Conservation (phyloP, 176 grass and related monocot genomes). For the Oropetium thomaeum region DNA sequence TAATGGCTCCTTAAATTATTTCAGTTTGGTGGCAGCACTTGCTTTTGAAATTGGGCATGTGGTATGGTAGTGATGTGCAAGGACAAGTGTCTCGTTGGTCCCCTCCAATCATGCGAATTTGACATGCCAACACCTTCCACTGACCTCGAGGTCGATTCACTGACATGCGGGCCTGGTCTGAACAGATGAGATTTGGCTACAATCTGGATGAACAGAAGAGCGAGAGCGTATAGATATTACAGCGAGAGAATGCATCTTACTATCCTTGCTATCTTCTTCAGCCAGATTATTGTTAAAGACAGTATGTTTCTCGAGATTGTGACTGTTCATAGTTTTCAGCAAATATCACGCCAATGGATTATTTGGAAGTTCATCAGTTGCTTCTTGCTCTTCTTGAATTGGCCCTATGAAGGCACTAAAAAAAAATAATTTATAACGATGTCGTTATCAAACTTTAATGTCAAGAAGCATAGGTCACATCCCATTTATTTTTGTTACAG, state of each 20-base stretch:
- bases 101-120: conserved; percentile 61
- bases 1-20: conserved; percentile 39
- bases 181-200: neutral
- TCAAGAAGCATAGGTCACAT: conserved; percentile 40
- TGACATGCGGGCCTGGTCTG: neutral
- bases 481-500: conserved; percentile 14
- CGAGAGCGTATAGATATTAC: neutral
- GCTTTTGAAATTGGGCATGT: conserved; percentile 66
- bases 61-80: conserved; percentile 63
- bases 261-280: neutral
- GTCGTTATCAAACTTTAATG: conserved; percentile 22
- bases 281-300: neutral
- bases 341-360: neutral
- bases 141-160: neutral
- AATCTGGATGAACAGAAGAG: neutral
- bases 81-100: conserved; percentile 54
- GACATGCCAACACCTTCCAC: conserved; percentile 33
- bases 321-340: conserved; percentile 29
- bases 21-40: conserved; percentile 61
- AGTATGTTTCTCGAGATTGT: conserved; percentile 1
- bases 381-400: conserved; percentile 2
- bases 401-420: conserved; percentile 4
- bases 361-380: neutral
- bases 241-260: neutral
- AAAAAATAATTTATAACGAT: neutral